Conservation (phyloP, 176 grass and related monocot species). For the Poa annua region DNA sequence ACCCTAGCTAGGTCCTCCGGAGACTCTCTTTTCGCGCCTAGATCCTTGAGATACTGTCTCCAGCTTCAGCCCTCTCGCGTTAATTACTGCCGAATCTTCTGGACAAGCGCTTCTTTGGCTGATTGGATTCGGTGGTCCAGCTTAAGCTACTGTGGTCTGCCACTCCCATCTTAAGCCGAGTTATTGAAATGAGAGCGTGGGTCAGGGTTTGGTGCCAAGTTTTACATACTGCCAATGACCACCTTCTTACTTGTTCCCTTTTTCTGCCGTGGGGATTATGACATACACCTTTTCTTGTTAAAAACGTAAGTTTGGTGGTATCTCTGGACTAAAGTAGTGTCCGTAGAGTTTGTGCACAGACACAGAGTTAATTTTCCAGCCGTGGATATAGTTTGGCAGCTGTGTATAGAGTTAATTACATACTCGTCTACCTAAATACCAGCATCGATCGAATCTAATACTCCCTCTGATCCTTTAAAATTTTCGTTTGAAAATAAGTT, state of each 20-base stretch:
- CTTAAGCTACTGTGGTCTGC: no score
- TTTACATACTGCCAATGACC: not conserved
- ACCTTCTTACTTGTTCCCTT: not conserved
- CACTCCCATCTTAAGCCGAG: not conserved
- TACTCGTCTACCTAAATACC: not conserved
- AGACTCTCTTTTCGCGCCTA: not conserved
- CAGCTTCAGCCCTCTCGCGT: not conserved
- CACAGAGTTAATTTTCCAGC: not conserved
- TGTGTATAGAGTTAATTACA: not conserved
- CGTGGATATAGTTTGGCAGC: not conserved
- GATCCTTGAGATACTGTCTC: not conserved
- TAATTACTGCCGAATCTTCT: constrained; percentile 6
- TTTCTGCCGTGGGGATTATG: not conserved
- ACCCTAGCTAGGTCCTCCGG: not conserved
- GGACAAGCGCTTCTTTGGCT: not conserved
- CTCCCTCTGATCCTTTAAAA: no score
- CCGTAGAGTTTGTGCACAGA: not conserved
- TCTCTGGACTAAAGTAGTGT: not conserved
- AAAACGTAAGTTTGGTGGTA: not conserved
- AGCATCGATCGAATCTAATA: not conserved
- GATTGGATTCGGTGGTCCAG: not conserved
- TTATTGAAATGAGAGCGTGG: not conserved
- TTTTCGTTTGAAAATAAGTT: no score
- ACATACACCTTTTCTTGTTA: not conserved
- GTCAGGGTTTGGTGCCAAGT: not conserved